Conservation (phyloP, 106 monocot species). For the Phalaenopsis aphrodite region DNA sequence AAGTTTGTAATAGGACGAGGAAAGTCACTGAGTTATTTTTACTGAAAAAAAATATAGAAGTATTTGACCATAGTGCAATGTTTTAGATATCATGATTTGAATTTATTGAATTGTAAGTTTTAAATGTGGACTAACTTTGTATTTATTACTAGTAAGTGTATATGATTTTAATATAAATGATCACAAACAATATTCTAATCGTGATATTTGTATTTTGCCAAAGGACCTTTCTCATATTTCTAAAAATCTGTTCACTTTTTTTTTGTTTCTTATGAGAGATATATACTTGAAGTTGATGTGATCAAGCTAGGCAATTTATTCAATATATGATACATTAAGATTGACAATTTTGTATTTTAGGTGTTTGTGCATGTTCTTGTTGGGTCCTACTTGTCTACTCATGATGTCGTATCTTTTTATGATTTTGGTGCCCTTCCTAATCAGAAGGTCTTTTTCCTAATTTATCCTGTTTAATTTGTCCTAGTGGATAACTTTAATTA, state of each 20-base stretch:
- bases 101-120: background rate
- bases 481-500: too few species aligned
- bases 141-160: background rate
- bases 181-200: background rate
- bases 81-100: background rate
- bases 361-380: too few species aligned
- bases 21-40: background rate
- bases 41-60: background rate
- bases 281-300: background rate
- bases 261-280: too few species aligned
- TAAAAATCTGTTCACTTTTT: too few species aligned
- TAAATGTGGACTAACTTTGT: background rate
- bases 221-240: background rate
- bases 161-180: background rate
- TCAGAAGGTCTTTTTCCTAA: too few species aligned
- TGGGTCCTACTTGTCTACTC: too few species aligned
- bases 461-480: too few species aligned
- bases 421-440: too few species aligned
- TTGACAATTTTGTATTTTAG: too few species aligned
- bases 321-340: too few species aligned
- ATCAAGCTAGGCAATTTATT: too few species aligned
- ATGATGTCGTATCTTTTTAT: too few species aligned
- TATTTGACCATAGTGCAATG: background rate
- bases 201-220: background rate
- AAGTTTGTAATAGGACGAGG: background rate